These are phyloP conservation scores for Edaphochlamys debaryana DNA, from an alignment of 139 green algal species.

Conservation along the genomic window DNA sequence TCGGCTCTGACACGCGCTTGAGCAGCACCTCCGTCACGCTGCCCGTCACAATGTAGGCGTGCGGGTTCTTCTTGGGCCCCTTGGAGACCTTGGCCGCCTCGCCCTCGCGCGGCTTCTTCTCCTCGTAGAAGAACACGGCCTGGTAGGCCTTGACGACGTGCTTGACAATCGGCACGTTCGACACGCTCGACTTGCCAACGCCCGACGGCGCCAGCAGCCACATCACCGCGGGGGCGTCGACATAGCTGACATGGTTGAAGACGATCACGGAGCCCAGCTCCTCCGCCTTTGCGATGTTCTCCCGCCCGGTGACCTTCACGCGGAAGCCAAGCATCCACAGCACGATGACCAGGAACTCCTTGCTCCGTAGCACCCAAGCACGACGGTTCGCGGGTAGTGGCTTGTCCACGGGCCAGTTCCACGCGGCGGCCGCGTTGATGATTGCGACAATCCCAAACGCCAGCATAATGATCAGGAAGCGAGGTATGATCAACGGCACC, in stretches of 20 bases:
- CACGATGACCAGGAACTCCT: constrained; percentile 23
- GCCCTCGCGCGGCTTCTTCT: not conserved
- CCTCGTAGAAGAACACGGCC: constrained; percentile 20
- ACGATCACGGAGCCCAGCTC: constrained; percentile 22
- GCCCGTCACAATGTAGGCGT: constrained; percentile 27
- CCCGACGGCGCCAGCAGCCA: constrained; percentile 24
- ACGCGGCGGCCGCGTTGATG: constrained; percentile 15
- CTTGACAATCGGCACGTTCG: constrained; percentile 23
- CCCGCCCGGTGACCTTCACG: constrained; percentile 7
- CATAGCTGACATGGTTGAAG: constrained; percentile 40
- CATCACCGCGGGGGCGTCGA: constrained; percentile 20
- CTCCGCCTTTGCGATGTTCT: constrained; percentile 28
- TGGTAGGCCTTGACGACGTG: constrained; percentile 24
- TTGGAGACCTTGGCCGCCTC: not conserved
- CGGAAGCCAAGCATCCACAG: constrained; percentile 34
- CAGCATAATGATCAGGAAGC: not conserved
- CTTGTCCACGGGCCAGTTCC: constrained; percentile 11
- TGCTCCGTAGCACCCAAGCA: constrained; percentile 25
- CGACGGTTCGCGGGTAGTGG: not conserved
- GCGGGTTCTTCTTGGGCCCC: not conserved
- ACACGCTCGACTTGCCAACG: constrained; percentile 11
- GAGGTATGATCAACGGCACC: not conserved
- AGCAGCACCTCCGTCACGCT: constrained; percentile 30
- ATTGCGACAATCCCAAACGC: constrained; percentile 1
- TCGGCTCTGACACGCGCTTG: constrained; percentile 14